phyloP scores from a whole-genome alignment of 164 flowering plant species.

The Nelumbo lutea region DNA sequence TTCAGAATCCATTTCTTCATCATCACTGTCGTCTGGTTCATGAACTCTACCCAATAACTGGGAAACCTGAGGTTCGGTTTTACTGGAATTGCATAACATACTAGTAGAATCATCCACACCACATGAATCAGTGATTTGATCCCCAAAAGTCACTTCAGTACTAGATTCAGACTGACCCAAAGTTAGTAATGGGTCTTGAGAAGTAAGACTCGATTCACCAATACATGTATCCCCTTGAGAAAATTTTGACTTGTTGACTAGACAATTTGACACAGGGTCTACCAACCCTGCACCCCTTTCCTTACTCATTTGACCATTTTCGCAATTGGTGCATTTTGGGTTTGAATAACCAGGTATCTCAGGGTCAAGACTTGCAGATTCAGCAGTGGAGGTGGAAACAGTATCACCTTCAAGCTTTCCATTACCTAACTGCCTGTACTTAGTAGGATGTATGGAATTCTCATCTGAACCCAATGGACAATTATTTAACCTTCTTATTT shows the following conservation, averaged over 20 bases:
- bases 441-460: slow-evolving; percentile 7
- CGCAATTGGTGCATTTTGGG: slow-evolving; percentile 11
- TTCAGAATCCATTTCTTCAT: slow-evolving; percentile 33
- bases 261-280: slow-evolving; percentile 1
- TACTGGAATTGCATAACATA: slow-evolving; percentile 13
- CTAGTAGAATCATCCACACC: slow-evolving; percentile 17
- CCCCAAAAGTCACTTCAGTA: slow-evolving; percentile 16
- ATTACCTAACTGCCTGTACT: slow-evolving; percentile 16
- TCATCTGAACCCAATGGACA: slow-evolving; percentile 7
- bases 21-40: slow-evolving; percentile 38
- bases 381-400: slow-evolving; percentile 14
- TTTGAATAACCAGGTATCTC: slow-evolving; percentile 18
- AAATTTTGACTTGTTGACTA: slow-evolving; percentile 6
- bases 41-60: slow-evolving; percentile 3
- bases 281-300: slow-evolving; percentile 1
- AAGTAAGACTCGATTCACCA: slow-evolving; percentile 9
- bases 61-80: slow-evolving; percentile 12
- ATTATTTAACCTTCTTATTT: slow-evolving; percentile 11
- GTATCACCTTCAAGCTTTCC: slow-evolving; percentile 21
- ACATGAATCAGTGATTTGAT: slow-evolving; percentile 22
- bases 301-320: slow-evolving; percentile 12
- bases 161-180: slow-evolving; percentile 14
- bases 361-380: slow-evolving; percentile 9
- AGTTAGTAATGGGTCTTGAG: slow-evolving; percentile 17
- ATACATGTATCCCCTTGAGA: slow-evolving; percentile 12